phyloP scores from a whole-genome alignment of 257 asterid genomes.

The Datura wrightii region DNA sequence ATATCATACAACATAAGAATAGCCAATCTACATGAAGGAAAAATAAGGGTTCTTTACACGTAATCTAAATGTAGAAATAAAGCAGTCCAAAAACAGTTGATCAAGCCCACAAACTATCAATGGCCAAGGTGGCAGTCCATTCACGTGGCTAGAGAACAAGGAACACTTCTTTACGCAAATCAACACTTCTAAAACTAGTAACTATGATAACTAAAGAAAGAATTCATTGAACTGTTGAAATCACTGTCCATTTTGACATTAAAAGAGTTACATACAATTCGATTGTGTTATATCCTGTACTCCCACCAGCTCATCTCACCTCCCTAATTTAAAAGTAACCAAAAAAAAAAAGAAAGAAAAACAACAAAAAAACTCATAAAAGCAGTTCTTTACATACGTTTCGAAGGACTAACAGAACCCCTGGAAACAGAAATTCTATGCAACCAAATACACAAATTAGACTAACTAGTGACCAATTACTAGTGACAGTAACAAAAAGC shows the following conservation, averaged over 20 bases:
- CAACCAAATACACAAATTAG: conserved; percentile 29
- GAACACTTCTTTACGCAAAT: neutral
- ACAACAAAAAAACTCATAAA: neutral
- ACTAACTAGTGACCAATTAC: neutral
- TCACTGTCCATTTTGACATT: neutral
- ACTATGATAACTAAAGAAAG: neutral
- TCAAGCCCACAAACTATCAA: conserved; percentile 1
- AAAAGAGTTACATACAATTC: conserved; percentile 30
- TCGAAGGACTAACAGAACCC: neutral
- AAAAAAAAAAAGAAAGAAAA: neutral
- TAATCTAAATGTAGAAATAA: neutral
- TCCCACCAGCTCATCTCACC: conserved; percentile 15
- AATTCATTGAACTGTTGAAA: conserved; percentile 2
- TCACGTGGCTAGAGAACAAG: neutral
- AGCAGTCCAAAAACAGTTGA: neutral
- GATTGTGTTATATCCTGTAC: conserved; percentile 9
- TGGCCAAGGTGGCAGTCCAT: neutral
- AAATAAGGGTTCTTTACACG: neutral
- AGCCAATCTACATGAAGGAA: neutral
- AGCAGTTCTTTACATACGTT: neutral
- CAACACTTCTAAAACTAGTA: neutral
- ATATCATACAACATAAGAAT: neutral
- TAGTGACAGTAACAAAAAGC: neutral
- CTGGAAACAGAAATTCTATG: neutral
- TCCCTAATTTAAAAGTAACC: conserved; percentile 17